Percentiles rank a stretch among this genome's conserved stretches.
These are phyloP conservation scores for Neohortaea acidophila DNA, from an alignment of 495 filamentous ascomycete species.

Conservation along the genomic window DNA sequence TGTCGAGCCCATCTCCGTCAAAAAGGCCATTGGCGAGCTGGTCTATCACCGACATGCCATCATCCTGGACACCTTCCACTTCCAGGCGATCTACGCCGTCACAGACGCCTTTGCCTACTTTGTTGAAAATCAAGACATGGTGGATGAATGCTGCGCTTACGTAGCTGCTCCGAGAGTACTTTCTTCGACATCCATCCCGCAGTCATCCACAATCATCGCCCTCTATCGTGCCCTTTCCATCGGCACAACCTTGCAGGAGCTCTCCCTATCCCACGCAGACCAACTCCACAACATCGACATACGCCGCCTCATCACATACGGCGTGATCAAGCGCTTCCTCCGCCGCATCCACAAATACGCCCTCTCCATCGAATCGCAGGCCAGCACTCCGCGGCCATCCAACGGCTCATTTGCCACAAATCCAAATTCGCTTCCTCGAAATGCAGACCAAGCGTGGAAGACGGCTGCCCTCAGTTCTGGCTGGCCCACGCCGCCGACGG, in stretches of 20 bases:
- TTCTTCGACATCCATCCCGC: slow-evolving; percentile 17
- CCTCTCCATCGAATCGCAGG: slow-evolving; percentile 32
- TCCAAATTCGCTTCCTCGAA: no score
- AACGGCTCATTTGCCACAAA: slow-evolving; percentile 28
- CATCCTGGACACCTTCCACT: slow-evolving; percentile 85
- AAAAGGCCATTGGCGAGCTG: slow-evolving; percentile 71
- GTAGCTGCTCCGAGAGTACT: slow-evolving; percentile 28
- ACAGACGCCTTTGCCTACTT: slow-evolving; percentile 62
- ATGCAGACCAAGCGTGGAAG: slow-evolving; percentile 14
- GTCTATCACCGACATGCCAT: slow-evolving; percentile 80
- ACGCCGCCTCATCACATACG: slow-evolving; percentile 82
- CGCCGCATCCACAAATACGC: slow-evolving; percentile 89
- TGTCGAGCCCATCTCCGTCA: slow-evolving; percentile 66
- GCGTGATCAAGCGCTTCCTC: slow-evolving; percentile 87
- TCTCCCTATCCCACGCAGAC: slow-evolving; percentile 56
- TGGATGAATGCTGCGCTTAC: slow-evolving; percentile 75
- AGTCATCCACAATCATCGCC: slow-evolving; percentile 34
- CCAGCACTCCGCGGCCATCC: not conserved
- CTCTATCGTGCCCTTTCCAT: slow-evolving; percentile 68
- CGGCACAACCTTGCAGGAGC: slow-evolving; percentile 65
- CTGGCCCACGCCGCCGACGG: slow-evolving; percentile 16
- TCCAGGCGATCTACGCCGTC: slow-evolving; percentile 74
- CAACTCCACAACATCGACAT: slow-evolving; percentile 64
- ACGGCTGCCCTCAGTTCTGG: slow-evolving; percentile 14
- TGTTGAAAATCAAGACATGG: slow-evolving; percentile 51